These are phyloP conservation scores for Chrysanthemum lavandulifolium DNA, from an alignment of 129 eudicot genomes.

Conservation along the genomic window DNA sequence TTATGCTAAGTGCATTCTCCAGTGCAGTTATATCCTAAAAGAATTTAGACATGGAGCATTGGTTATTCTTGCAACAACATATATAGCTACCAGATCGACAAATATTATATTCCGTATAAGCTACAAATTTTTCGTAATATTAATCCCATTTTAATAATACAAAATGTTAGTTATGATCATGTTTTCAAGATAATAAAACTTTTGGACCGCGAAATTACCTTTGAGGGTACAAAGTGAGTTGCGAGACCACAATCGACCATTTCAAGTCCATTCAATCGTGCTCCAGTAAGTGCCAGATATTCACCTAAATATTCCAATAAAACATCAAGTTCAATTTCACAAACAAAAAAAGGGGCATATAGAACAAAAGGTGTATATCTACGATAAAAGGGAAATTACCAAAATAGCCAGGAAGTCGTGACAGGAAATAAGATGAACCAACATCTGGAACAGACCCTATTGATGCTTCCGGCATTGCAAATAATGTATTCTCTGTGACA, in stretches of 20 bases:
- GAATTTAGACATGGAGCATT: background rate
- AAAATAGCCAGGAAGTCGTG: slow-evolving; percentile 32
- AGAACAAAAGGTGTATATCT: background rate
- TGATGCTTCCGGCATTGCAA: slow-evolving; percentile 41
- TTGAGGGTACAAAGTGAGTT: slow-evolving; percentile 51
- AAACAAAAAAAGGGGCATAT: background rate
- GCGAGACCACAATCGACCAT: slow-evolving; percentile 60
- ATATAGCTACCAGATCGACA: background rate
- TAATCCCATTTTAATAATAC: background rate
- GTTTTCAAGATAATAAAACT: background rate
- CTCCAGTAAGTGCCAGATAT: slow-evolving; percentile 51
- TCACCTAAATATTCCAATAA: slow-evolving; percentile 30
- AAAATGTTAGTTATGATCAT: background rate
- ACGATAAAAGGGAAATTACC: slow-evolving; percentile 20
- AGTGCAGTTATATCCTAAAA: slow-evolving; percentile 32
- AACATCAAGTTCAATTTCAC: background rate
- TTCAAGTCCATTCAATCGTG: slow-evolving; percentile 39
- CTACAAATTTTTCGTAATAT: background rate
- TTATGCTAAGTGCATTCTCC: slow-evolving; percentile 31
- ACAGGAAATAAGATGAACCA: slow-evolving; percentile 36
- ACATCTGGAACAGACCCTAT: slow-evolving; percentile 34
- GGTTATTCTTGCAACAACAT: background rate
- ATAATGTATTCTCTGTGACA: slow-evolving; percentile 44
- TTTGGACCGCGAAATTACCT: slow-evolving; percentile 26
- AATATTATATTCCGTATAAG: background rate